Percentiles rank a stretch among this genome's conserved stretches.
Evolutionary conservation across 495 filamentous ascomycete genomes (phyloP).

Genomic region (Xylaria sp.): DNA sequence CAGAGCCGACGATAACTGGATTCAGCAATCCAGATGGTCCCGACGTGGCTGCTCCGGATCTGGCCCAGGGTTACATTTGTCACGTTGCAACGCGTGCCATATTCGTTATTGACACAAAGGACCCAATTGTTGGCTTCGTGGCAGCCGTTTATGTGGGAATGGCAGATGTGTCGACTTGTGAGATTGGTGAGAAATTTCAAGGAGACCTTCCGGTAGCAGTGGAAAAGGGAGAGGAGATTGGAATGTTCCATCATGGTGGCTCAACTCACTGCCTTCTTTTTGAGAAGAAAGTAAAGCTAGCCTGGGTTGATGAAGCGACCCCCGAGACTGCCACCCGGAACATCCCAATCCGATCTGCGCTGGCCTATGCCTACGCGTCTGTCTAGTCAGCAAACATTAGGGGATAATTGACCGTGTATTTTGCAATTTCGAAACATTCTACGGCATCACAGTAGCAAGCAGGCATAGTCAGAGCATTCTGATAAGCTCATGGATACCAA

Average conservation of each 20-base stretch:
- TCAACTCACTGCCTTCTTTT: constrained; percentile 65
- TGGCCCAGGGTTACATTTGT: constrained; percentile 58
- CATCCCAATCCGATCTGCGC: neutral
- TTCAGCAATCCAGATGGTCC: constrained; percentile 39
- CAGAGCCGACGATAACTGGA: constrained; percentile 58
- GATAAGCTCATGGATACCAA: neutral
- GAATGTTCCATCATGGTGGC: constrained; percentile 69
- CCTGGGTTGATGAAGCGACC: constrained; percentile 15
- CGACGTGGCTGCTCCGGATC: constrained; percentile 36
- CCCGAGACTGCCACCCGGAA: constrained; percentile 15
- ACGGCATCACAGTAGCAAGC: neutral
- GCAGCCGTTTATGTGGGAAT: constrained; percentile 62
- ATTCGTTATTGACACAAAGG: constrained; percentile 64
- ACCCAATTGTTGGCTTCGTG: constrained; percentile 61
- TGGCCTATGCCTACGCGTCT: constrained; percentile 14
- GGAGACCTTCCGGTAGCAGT: constrained; percentile 51
- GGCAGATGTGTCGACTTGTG: constrained; percentile 64
- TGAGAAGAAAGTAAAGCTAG: constrained; percentile 24
- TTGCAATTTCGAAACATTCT: neutral
- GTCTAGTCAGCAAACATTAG: neutral
- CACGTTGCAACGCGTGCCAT: constrained; percentile 57
- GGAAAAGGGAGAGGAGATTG: constrained; percentile 64
- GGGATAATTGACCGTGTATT: neutral
- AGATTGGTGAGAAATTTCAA: constrained; percentile 53
- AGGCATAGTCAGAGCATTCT: neutral